Percentiles rank a stretch among this genome's conserved stretches.
Conservation (phyloP, 73 alveolate genomes). For the Paramecium octaurelia region DNA sequence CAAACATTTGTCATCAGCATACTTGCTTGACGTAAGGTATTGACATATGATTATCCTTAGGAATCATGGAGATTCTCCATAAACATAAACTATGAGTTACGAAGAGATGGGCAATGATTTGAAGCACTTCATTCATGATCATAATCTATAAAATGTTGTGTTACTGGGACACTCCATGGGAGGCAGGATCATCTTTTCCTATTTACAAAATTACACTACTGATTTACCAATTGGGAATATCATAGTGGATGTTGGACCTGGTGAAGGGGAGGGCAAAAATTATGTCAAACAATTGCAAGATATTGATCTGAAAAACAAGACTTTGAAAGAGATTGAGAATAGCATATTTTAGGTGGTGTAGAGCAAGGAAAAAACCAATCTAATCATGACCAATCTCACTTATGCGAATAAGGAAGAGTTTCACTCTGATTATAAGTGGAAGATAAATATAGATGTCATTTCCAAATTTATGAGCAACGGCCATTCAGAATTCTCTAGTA, state of each 20-base stretch:
- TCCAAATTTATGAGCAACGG: background rate
- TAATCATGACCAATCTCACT: background rate
- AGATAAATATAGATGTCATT: background rate
- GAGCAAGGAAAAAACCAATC: background rate
- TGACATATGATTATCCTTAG: background rate
- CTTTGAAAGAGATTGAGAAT: background rate
- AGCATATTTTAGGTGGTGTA: background rate
- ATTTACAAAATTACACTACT: background rate
- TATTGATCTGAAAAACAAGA: background rate
- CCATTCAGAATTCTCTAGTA: background rate
- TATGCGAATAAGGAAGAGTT: background rate
- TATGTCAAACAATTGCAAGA: background rate
- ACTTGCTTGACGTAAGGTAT: background rate
- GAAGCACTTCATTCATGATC: background rate
- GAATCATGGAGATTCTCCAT: background rate
- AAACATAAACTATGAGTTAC: background rate
- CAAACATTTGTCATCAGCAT: background rate
- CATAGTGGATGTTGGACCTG: constrained; percentile 2
- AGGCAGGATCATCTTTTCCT: background rate
- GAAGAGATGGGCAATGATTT: background rate
- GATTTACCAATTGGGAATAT: background rate
- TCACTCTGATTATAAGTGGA: background rate
- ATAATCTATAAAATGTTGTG: background rate
- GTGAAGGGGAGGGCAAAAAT: background rate
- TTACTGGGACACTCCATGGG: background rate